A percentile compares a stretch with the other conserved stretches of the same genome.
Evolutionary conservation across 768 basidiomycete genomes (phyloP).

Genomic region (Daedaleopsis nitida): DNA sequence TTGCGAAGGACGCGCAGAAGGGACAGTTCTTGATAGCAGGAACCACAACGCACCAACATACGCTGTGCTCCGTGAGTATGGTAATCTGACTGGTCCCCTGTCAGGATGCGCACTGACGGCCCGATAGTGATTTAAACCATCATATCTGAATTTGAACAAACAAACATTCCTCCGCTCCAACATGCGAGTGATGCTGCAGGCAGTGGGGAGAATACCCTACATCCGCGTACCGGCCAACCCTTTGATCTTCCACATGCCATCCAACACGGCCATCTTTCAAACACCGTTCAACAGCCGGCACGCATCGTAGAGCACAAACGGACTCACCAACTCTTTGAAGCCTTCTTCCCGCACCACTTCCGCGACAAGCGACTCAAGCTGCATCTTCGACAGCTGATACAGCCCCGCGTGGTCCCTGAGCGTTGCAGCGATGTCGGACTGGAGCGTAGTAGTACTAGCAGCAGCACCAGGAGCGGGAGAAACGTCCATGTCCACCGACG

Average conservation of each 20-base stretch:
- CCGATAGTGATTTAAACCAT: no score
- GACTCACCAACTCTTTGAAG: conserved; percentile 70
- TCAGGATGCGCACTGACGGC: no score
- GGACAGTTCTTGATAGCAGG: no score
- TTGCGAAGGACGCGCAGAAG: no score
- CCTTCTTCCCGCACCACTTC: conserved; percentile 74
- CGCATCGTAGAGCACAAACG: background rate
- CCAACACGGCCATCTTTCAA: conserved; percentile 52
- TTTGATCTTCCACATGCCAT: conserved; percentile 48
- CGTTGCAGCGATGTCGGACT: conserved; percentile 30
- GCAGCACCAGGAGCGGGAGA: background rate
- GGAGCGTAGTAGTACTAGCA: conserved; percentile 23
- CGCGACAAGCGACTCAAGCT: conserved; percentile 59
- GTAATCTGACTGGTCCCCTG: no score
- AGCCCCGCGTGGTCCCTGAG: conserved; percentile 48
- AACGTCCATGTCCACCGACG: background rate
- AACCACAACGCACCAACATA: no score
- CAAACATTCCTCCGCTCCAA: no score
- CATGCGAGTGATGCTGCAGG: no score
- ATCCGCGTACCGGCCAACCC: conserved; percentile 16
- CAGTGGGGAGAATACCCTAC: background rate
- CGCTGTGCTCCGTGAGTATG: no score
- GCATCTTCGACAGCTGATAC: conserved; percentile 52
- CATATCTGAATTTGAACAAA: no score
- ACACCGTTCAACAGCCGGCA: background rate